Percentiles rank a stretch among this genome's conserved stretches.
These are phyloP conservation scores for Moesziomyces sp. DNA, from an alignment of 1,284 basidiomycete genomes.

Conservation along the genomic window DNA sequence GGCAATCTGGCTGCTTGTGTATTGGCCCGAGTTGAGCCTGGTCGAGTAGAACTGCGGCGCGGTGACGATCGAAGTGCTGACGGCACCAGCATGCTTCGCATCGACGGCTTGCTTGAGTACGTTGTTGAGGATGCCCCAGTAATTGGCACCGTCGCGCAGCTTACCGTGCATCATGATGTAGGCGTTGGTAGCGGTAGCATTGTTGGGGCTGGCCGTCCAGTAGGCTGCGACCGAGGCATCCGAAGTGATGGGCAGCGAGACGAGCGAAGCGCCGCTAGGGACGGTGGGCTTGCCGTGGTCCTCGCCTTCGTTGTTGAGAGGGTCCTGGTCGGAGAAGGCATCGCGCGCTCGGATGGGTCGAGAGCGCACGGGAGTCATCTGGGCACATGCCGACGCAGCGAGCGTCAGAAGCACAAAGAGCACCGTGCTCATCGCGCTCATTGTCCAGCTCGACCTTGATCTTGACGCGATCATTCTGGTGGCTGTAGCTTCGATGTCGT, in stretches of 20 bases:
- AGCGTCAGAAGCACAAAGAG: conserved; percentile 10
- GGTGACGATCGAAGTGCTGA: conserved; percentile 47
- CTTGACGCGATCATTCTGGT: too few relatives aligned
- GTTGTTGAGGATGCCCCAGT: conserved; percentile 60
- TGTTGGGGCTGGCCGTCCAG: conserved; percentile 47
- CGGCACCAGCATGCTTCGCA: conserved; percentile 25
- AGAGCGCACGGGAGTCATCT: conserved; percentile 1
- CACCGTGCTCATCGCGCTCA: background rate
- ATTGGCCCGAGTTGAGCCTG: conserved; percentile 59
- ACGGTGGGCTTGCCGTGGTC: conserved; percentile 35
- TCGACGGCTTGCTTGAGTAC: conserved; percentile 45
- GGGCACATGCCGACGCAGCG: background rate
- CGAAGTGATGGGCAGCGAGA: conserved; percentile 39
- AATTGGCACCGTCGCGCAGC: conserved; percentile 54
- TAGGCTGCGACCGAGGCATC: conserved; percentile 42
- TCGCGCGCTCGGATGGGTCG: conserved; percentile 14
- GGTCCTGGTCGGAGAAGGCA: conserved; percentile 37
- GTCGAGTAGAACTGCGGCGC: conserved; percentile 64
- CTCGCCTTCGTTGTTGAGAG: conserved; percentile 46
- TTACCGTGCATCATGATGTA: conserved; percentile 66
- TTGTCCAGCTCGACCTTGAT: background rate
- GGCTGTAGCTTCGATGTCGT: too few relatives aligned
- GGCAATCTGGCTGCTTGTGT: conserved; percentile 44
- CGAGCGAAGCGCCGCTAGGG: conserved; percentile 46
- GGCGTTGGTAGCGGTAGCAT: conserved; percentile 49